phyloP scores from a whole-genome alignment of 1,139 yeast species.

The Kodamaea ohmeri region DNA sequence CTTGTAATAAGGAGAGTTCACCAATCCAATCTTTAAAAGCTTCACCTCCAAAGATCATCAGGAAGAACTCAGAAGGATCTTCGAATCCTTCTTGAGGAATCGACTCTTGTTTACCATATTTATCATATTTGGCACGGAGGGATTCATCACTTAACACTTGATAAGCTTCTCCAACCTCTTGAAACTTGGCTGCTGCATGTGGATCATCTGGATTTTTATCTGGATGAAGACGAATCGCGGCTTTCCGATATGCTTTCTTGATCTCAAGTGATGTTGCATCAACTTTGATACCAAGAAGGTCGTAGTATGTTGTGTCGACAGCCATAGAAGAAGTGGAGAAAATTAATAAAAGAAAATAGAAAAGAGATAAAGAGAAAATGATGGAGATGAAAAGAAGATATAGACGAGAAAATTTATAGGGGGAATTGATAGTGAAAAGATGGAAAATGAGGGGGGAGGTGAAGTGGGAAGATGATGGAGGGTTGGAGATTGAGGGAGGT shows the following conservation, averaged over 20 bases:
- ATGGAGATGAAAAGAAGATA: background rate
- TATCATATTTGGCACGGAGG: slow-evolving; percentile 75
- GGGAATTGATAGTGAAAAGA: background rate
- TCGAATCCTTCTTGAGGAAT: slow-evolving; percentile 82
- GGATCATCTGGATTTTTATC: slow-evolving; percentile 93
- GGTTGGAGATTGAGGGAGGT: background rate
- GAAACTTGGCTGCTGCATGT: slow-evolving; percentile 67
- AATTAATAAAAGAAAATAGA: background rate
- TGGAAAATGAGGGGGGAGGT: background rate
- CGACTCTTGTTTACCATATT: slow-evolving; percentile 81
- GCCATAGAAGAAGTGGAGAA: slow-evolving; percentile 51
- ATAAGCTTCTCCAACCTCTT: slow-evolving; percentile 75
- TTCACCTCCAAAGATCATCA: slow-evolving; percentile 86
- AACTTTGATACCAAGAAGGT: slow-evolving; percentile 61
- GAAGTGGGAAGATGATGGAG: background rate
- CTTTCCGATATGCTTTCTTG: slow-evolving; percentile 88
- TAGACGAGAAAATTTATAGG: background rate
- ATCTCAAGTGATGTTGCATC: slow-evolving; percentile 81
- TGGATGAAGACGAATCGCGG: slow-evolving; percentile 88
- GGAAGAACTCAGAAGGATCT: slow-evolving; percentile 61
- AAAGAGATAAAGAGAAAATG: background rate
- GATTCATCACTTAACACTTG: slow-evolving; percentile 78
- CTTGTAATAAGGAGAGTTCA: slow-evolving; percentile 81
- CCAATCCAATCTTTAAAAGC: slow-evolving; percentile 72
- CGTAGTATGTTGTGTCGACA: slow-evolving; percentile 91